phyloP scores from a whole-genome alignment of 768 basidiomycete species.

The Tylopilus rubrobrunneus region DNA sequence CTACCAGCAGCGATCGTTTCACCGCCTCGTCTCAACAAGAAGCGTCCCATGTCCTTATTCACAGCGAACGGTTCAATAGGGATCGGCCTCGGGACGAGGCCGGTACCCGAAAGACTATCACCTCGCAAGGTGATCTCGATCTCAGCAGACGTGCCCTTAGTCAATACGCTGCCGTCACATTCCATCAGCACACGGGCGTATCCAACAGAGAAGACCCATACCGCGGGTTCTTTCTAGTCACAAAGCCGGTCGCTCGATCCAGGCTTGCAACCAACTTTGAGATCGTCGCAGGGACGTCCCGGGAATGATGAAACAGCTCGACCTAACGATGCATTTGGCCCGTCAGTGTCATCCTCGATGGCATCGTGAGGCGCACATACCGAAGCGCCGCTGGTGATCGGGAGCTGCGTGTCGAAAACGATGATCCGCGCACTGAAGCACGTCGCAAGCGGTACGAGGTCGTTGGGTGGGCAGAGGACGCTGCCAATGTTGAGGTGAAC shows the following conservation, averaged over 20 bases:
- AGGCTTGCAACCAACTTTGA: slow-evolving; percentile 74
- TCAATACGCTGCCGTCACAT: slow-evolving; percentile 57
- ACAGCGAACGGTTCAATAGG: slow-evolving; percentile 81
- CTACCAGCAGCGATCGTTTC: slow-evolving; percentile 92
- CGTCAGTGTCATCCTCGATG: background rate
- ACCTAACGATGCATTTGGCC: slow-evolving; percentile 42
- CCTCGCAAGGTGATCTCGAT: slow-evolving; percentile 76
- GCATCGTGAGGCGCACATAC: slow-evolving; percentile 39
- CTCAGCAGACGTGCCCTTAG: slow-evolving; percentile 82
- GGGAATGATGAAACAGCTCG: slow-evolving; percentile 93
- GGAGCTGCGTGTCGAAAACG: slow-evolving; percentile 88
- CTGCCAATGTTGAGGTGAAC: slow-evolving; percentile 84
- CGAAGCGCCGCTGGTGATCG: slow-evolving; percentile 82
- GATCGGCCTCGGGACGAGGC: slow-evolving; percentile 51
- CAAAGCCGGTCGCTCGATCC: slow-evolving; percentile 72
- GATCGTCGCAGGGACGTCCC: slow-evolving; percentile 87
- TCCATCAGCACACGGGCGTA: slow-evolving; percentile 3
- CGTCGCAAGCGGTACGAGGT: slow-evolving; percentile 72
- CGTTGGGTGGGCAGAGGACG: slow-evolving; percentile 74
- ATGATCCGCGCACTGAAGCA: slow-evolving; percentile 85
- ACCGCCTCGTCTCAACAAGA: slow-evolving; percentile 82
- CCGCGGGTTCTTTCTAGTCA: slow-evolving; percentile 80
- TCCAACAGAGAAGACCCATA: slow-evolving; percentile 23
- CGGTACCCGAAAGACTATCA: slow-evolving; percentile 45
- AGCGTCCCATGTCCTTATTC: slow-evolving; percentile 96